phyloP scores from a whole-genome alignment of 2,329 filamentous ascomycete genomes.

The Capronia epimyces region DNA sequence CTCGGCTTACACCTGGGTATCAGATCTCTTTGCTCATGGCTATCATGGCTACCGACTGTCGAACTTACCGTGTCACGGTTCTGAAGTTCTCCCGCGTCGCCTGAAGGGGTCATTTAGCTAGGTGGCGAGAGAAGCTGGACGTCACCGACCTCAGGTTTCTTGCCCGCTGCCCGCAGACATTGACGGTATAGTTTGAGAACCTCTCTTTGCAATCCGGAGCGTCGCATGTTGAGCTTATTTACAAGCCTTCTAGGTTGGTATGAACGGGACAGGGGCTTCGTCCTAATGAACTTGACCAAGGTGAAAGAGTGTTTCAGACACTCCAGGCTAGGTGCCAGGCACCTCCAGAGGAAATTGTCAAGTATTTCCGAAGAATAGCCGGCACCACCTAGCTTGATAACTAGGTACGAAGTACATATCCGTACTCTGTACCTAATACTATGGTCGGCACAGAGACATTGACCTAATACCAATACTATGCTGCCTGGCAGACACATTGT shows the following conservation, averaged over 20 bases:
- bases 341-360: too few species aligned
- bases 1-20: constrained; percentile 47
- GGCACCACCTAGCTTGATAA: too few species aligned
- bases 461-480: too few species aligned
- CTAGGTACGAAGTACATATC: background rate
- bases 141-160: constrained; percentile 65
- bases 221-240: constrained; percentile 37
- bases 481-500: too few species aligned
- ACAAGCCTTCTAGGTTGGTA: too few species aligned
- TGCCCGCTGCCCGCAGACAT: constrained; percentile 73
- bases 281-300: too few species aligned
- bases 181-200: constrained; percentile 80
- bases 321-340: too few species aligned
- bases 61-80: constrained; percentile 38
- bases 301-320: too few species aligned
- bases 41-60: background rate
- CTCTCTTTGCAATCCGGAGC: constrained; percentile 86
- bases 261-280: too few species aligned
- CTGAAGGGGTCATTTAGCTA: constrained; percentile 5
- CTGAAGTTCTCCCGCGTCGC: constrained; percentile 36
- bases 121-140: background rate
- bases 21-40: constrained; percentile 4
- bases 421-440: background rate
- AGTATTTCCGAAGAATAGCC: background rate
- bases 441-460: too few species aligned